Conservation (phyloP, 1,284 basidiomycete species). For the Chalciporus piperatoides region DNA sequence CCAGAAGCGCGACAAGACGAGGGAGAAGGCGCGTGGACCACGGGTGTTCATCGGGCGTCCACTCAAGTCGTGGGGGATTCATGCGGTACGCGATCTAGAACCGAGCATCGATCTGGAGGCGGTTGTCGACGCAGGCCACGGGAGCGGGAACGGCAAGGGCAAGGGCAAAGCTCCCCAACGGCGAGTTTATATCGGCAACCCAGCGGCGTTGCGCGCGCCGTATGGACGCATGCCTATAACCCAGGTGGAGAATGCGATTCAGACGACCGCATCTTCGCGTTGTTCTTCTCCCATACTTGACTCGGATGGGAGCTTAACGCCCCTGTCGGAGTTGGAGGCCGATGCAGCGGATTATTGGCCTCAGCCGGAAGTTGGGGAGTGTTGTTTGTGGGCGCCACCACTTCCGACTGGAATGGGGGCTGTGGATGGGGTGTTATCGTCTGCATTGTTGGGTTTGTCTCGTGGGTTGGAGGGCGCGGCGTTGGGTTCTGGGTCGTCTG, state of each 20-base stretch:
- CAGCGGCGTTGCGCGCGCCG: constrained; percentile 17
- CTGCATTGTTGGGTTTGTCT: not conserved
- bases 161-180: constrained; percentile 2
- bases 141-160: not conserved
- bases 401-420: not conserved
- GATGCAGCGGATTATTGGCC: constrained; percentile 20
- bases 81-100: constrained; percentile 24
- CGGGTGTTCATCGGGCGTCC: constrained; percentile 29
- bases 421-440: not conserved
- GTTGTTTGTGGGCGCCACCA: constrained; percentile 25
- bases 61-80: constrained; percentile 23
- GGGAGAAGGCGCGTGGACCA: constrained; percentile 4
- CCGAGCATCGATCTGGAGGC: constrained; percentile 9
- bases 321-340: constrained; percentile 10
- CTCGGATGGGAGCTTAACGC: constrained; percentile 17
- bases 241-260: not conserved
- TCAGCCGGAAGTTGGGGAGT: constrained; percentile 32
- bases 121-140: not conserved
- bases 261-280: constrained; percentile 6
- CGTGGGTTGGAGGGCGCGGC: not conserved
- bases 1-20: not conserved
- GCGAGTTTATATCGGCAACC: constrained; percentile 21
- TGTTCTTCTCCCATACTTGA: constrained; percentile 8
- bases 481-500: not conserved
- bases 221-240: constrained; percentile 28